Evolutionary conservation across 208 protist species (phyloP).

Genomic region (Jaenimonas drosophilae): DNA sequence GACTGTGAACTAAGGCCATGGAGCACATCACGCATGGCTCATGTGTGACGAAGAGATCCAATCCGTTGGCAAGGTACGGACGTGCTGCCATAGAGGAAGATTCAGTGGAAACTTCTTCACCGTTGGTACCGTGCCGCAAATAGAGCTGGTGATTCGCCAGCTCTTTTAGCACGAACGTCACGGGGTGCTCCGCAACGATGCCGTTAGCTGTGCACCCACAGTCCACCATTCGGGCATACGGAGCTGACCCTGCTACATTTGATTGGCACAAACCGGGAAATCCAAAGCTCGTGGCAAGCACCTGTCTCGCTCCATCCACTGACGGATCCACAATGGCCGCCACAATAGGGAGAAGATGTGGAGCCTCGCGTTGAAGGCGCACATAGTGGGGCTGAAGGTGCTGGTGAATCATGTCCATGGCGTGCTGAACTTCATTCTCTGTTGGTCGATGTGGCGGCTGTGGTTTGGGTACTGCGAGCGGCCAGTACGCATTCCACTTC

Average conservation of each 20-base stretch:
- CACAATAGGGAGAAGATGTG: conserved; percentile 29
- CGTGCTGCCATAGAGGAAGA: not conserved
- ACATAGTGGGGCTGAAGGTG: conserved; percentile 24
- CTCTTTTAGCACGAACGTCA: conserved; percentile 59
- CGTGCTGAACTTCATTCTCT: conserved; percentile 2
- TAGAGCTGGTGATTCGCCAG: conserved; percentile 19
- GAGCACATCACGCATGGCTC: conserved; percentile 92
- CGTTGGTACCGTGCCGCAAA: not conserved
- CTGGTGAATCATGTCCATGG: conserved; percentile 9
- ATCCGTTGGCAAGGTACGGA: conserved; percentile 82
- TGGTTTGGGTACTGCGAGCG: conserved; percentile 58
- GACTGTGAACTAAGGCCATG: conserved; percentile 92
- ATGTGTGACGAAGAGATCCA: conserved; percentile 82
- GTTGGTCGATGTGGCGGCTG: conserved; percentile 9
- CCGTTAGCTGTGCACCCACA: not conserved
- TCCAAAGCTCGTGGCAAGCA: conserved; percentile 37
- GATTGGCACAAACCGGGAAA: conserved; percentile 15
- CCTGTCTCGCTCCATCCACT: conserved; percentile 4
- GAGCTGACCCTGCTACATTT: conserved; percentile 20
- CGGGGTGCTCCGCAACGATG: conserved; percentile 55
- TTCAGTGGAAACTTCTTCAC: not conserved
- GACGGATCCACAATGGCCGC: conserved; percentile 44
- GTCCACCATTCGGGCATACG: conserved; percentile 30
- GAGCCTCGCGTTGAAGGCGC: too few relatives aligned
- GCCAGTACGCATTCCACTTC: conserved; percentile 52